Evolutionary conservation across 2,329 filamentous ascomycete genomes (phyloP).

Genomic region (Fusarium palustre): DNA sequence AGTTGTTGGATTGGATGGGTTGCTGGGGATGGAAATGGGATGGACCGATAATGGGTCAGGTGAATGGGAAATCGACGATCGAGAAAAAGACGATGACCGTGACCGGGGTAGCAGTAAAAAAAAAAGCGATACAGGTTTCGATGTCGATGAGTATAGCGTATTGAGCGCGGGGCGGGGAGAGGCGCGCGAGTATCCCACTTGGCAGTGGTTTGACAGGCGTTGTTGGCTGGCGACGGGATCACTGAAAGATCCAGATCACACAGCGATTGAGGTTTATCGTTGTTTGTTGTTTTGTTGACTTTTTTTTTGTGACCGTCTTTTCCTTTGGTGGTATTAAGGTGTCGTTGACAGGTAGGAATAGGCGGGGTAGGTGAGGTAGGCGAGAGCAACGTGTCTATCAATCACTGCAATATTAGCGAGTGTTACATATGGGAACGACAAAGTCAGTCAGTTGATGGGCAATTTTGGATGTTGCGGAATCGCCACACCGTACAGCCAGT

Average conservation of each 20-base stretch:
- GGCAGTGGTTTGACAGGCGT: not conserved
- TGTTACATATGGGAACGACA: slow-evolving; percentile 6
- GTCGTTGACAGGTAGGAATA: slow-evolving; percentile 10
- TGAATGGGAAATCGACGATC: slow-evolving; percentile 43
- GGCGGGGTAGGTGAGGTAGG: slow-evolving; percentile 33
- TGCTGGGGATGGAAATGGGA: slow-evolving; percentile 37
- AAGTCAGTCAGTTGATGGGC: slow-evolving; percentile 11
- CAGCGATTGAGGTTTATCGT: not conserved
- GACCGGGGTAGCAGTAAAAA: slow-evolving; percentile 36
- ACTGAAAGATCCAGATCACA: slow-evolving; percentile 1
- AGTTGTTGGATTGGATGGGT: slow-evolving; percentile 32
- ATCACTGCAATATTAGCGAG: slow-evolving; percentile 26
- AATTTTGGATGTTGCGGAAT: slow-evolving; percentile 1
- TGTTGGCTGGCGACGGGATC: slow-evolving; percentile 5
- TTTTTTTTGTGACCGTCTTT: slow-evolving; percentile 24
- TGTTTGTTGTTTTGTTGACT: not conserved
- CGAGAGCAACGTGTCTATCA: slow-evolving; percentile 31
- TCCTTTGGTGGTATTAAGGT: slow-evolving; percentile 21
- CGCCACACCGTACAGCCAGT: slow-evolving; percentile 12
- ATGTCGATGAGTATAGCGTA: slow-evolving; percentile 30
- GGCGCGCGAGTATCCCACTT: slow-evolving; percentile 18
- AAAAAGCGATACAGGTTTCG: slow-evolving; percentile 36
- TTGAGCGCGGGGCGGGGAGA: slow-evolving; percentile 29
- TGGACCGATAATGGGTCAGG: slow-evolving; percentile 44
- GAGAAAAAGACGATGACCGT: slow-evolving; percentile 35